These are phyloP conservation scores for Suhomyces bribrorum DNA, from an alignment of 1,139 yeast genomes.

Conservation along the genomic window DNA sequence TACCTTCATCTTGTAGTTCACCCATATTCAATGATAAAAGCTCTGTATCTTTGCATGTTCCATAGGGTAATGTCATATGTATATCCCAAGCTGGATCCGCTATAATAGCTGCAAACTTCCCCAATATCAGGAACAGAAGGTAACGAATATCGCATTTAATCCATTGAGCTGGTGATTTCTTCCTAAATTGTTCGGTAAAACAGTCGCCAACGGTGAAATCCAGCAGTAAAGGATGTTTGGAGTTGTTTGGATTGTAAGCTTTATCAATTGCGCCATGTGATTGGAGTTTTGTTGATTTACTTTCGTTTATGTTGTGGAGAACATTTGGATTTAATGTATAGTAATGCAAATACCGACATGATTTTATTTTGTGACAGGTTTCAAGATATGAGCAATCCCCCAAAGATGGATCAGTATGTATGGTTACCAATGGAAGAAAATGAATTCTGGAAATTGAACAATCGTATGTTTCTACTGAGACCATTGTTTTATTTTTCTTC, in stretches of 20 bases:
- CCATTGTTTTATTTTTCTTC: slow-evolving; percentile 15
- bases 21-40: slow-evolving; percentile 65
- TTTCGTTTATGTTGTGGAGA: no score
- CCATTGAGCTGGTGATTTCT: slow-evolving; percentile 70
- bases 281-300: no score
- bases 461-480: slow-evolving; percentile 25
- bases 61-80: slow-evolving; percentile 79
- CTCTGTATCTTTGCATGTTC: slow-evolving; percentile 74
- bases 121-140: slow-evolving; percentile 67
- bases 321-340: slow-evolving; percentile 54
- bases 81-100: slow-evolving; percentile 94
- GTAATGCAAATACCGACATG: slow-evolving; percentile 84
- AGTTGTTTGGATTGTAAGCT: background rate
- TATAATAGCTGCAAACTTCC: slow-evolving; percentile 82
- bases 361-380: slow-evolving; percentile 83
- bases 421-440: slow-evolving; percentile 58
- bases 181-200: slow-evolving; percentile 34
- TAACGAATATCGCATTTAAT: slow-evolving; percentile 78
- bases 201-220: slow-evolving; percentile 63
- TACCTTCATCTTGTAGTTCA: slow-evolving; percentile 77
- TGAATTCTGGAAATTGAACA: slow-evolving; percentile 58
- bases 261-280: no score
- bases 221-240: slow-evolving; percentile 15
- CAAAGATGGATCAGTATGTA: slow-evolving; percentile 59
- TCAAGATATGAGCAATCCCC: slow-evolving; percentile 95